Conservation (phyloP, 495 filamentous ascomycete species). For the Xylaria sp. region DNA sequence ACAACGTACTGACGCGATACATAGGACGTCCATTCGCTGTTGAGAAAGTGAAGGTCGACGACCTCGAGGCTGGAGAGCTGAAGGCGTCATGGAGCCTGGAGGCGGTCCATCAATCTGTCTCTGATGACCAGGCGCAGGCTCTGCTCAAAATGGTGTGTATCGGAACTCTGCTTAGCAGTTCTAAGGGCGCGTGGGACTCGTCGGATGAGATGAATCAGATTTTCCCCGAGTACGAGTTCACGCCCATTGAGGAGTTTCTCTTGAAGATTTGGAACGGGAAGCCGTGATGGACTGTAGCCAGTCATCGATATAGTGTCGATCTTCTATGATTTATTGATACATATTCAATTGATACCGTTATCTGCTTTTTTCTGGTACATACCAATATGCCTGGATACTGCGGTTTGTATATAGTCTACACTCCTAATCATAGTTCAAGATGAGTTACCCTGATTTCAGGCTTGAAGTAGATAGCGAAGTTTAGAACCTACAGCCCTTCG, state of each 20-base stretch:
- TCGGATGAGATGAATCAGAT: conserved; percentile 62
- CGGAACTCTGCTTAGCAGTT: conserved; percentile 51
- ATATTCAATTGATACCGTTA: neutral
- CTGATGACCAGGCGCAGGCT: conserved; percentile 46
- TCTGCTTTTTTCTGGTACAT: neutral
- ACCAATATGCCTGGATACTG: neutral
- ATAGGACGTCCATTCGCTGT: conserved; percentile 50
- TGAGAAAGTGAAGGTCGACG: conserved; percentile 52
- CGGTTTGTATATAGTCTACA: neutral
- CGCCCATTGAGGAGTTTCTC: conserved; percentile 55
- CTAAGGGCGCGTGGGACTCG: conserved; percentile 48
- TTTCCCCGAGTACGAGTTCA: conserved; percentile 61
- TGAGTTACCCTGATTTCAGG: neutral
- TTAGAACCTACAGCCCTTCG: neutral
- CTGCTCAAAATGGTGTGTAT: conserved; percentile 43
- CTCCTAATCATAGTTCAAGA: neutral
- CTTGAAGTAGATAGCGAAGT: neutral
- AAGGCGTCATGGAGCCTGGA: conserved; percentile 53
- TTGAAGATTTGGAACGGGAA: conserved; percentile 54
- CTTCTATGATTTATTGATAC: too few species aligned
- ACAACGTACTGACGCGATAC: neutral
- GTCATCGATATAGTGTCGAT: too few species aligned
- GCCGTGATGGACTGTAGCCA: neutral
- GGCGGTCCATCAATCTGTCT: conserved; percentile 52
- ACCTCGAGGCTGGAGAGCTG: conserved; percentile 53